Evolutionary conservation across 495 filamentous ascomycete genomes (phyloP), one percentile per base, ranked within the genome.

Genomic region (Penicillium taxi): DNA sequence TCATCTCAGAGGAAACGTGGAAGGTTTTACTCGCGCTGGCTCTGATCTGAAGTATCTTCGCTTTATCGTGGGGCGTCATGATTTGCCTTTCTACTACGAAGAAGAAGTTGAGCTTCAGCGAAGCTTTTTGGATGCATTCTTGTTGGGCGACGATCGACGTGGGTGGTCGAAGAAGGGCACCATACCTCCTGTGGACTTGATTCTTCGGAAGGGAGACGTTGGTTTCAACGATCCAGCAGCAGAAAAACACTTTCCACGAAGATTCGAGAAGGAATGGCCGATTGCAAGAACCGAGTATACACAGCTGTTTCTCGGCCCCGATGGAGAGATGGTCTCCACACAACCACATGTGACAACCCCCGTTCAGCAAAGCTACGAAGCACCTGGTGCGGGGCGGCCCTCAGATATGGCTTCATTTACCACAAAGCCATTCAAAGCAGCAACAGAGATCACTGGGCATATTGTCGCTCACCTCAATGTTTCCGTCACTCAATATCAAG

Each of bases 81-180:
- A 84, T 45, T 62, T 84, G 5, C 80, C 80, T 0, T 83, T 84
- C 57, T 84, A 82, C 56, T 82, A 80, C 42, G 43, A 66, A 2
- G 74, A 80, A 25, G 73, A 80, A 37, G 78, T 79, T 2, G 71
- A 79, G 39, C 18, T 84, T 0, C 80, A 84, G 48, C 65, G 63
- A 21, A 75, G 70, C 39, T 83, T 84, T 44, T 59, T 83, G 2
- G 72, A 79, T 41, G 80, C 80, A 0, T 84, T 83, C 48, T 67
- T 84, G 17, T 81, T 78, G 45, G 75, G 67, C 5, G 62, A 81
- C 0, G 80, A 83, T 44, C 59, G 54, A 0, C 59, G 47, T 0
- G 80, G 80, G 2, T 84, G 80, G 80, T 53, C 53, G 14, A 9
- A 13, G 3, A 62, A 53, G 64, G 74, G 76, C 9, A 73, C 73